Base-by-base conservation (phyloP, 495 filamentous ascomycete species). In the Hypoxylon rickii region DNA sequence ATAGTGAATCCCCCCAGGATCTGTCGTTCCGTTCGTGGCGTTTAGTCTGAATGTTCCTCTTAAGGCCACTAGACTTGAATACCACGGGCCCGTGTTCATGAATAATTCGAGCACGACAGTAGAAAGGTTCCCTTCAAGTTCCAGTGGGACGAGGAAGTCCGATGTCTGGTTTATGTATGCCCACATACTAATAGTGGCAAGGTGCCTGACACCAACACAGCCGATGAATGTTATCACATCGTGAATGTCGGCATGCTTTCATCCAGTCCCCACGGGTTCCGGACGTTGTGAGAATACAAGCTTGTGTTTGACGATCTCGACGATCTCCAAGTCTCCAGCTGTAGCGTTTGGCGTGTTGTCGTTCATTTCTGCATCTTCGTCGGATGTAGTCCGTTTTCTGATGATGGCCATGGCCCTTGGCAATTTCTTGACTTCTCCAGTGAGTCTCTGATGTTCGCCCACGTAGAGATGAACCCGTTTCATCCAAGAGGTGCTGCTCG, bases 251-350 rank as follows among this genome's bases (percentile, higher is more conserved):
- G 8, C 15, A 36, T 10, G 20, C 12, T 21, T 45, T 63, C 59
- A 63, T 24, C 37, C 44, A 34, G 59, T 69, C 41, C 70, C 72
- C 32, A 97, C 95, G 49, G 94, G 94, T 72, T 98, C 94, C 26
- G 94, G 94, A 43, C 94, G 78, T 64, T 75, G 78, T 51, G 87
- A 87, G 74, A 98, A 98, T 12, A 97, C 71, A 46, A 98, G 70
- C 76, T 97, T 97, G 64, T 84, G 93, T 70, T 84, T 87, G 40
- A 98, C 81, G 55, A 98, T 83, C 69, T 97, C 92, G 52, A 89
- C 83, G 59, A 98, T 83, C 63, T 80, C 75, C 22, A 82, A 48
- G 18, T 76, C 74, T 44, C 74, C 74, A 11, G 34, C 32, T 0
- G 36, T 62, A 45, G 42, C 56, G 5, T 51, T 51, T 5, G 60